Conservation (phyloP, 768 basidiomycete genomes). For the Naganishia antarctica region DNA sequence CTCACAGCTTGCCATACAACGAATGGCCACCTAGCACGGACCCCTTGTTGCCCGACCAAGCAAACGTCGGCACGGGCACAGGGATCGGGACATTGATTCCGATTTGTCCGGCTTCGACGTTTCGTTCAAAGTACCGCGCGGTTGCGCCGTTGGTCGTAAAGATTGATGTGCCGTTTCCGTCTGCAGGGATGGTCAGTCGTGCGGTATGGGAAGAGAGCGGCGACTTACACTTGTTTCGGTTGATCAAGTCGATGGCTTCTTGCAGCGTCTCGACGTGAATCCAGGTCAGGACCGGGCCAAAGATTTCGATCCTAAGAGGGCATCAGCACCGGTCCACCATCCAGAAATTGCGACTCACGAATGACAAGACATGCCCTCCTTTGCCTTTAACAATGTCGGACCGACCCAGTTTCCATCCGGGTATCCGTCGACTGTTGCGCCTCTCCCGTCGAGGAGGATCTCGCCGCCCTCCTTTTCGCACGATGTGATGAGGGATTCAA, state of each 20-base stretch:
- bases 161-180: conserved; percentile 83
- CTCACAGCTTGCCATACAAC: conserved; percentile 30
- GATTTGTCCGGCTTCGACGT: conserved; percentile 81
- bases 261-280: conserved; percentile 77
- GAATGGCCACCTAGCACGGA: conserved; percentile 41
- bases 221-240: conserved; percentile 69
- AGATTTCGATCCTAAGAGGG: conserved; percentile 89
- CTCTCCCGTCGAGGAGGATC: conserved; percentile 80
- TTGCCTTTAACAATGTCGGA: conserved; percentile 79
- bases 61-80: conserved; percentile 86
- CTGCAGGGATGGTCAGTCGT: conserved; percentile 5
- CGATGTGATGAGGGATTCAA: conserved; percentile 64
- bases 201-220: not conserved
- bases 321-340: too few relatives aligned
- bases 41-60: conserved; percentile 89
- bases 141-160: conserved; percentile 95
- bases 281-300: conserved; percentile 81
- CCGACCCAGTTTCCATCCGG: conserved; percentile 90
- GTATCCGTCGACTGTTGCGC: conserved; percentile 63
- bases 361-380: conserved; percentile 80
- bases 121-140: conserved; percentile 82
- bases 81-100: conserved; percentile 91
- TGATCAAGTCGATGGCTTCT: conserved; percentile 83
- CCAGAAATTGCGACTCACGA: too few relatives aligned
- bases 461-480: conserved; percentile 67